These are phyloP conservation scores for Leptographium flavum DNA, from an alignment of 2,329 filamentous ascomycete genomes.

Conservation along the genomic window DNA sequence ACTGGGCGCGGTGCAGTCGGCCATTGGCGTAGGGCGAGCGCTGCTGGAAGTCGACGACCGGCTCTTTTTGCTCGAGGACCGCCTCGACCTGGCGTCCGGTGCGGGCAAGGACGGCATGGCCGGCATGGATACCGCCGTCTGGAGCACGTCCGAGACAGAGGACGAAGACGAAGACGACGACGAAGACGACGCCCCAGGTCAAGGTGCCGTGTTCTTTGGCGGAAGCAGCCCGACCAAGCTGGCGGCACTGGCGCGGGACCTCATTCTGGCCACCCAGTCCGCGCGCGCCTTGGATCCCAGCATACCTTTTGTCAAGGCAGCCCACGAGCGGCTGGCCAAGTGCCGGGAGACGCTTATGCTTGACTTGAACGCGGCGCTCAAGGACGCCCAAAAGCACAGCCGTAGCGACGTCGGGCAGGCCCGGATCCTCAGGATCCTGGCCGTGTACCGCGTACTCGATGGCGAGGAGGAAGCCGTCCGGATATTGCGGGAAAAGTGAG, in stretches of 20 bases:
- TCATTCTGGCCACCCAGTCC: slow-evolving; percentile 26
- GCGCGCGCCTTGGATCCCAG: slow-evolving; percentile 30
- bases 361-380: slow-evolving; percentile 35
- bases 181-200: slow-evolving; percentile 18
- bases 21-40: slow-evolving; percentile 46
- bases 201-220: slow-evolving; percentile 18
- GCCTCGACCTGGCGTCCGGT: slow-evolving; percentile 38
- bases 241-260: slow-evolving; percentile 29
- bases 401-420: slow-evolving; percentile 21
- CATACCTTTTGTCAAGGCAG: slow-evolving; percentile 34
- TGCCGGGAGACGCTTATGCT: slow-evolving; percentile 43
- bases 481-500: slow-evolving; percentile 26
- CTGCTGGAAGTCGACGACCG: slow-evolving; percentile 55
- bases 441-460: slow-evolving; percentile 36
- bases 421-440: slow-evolving; percentile 35
- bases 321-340: slow-evolving; percentile 34
- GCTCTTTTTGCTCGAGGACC: slow-evolving; percentile 47
- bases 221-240: slow-evolving; percentile 34
- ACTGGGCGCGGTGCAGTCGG: slow-evolving; percentile 45
- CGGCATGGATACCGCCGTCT: neutral
- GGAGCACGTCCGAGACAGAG: slow-evolving; percentile 14
- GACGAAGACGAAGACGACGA: slow-evolving; percentile 19
- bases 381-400: slow-evolving; percentile 20
- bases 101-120: slow-evolving; percentile 7
- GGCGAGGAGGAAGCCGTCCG: slow-evolving; percentile 39